phyloP scores from a whole-genome alignment of 2,329 filamentous ascomycete genomes.

The Apiospora marii region DNA sequence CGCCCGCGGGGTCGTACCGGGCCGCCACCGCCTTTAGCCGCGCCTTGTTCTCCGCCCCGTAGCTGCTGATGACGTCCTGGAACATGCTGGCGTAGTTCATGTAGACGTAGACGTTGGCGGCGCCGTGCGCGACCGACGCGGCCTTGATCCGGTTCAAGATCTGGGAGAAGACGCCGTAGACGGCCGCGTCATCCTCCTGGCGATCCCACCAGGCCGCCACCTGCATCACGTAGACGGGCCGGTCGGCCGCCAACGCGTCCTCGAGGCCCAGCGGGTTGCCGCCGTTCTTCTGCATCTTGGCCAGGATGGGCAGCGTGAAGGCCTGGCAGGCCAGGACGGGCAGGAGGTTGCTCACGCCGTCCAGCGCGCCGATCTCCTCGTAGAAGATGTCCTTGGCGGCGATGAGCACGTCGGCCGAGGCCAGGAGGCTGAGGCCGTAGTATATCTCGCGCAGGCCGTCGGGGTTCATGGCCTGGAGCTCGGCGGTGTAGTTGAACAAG shows the following conservation, averaged over 20 bases:
- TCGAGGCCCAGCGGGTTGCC: constrained; percentile 48
- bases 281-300: constrained; percentile 46
- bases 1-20: not conserved
- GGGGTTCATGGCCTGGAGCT: constrained; percentile 53
- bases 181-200: constrained; percentile 31
- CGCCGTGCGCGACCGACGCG: constrained; percentile 28
- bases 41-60: constrained; percentile 9
- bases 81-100: constrained; percentile 23
- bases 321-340: constrained; percentile 42
- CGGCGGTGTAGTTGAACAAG: constrained; percentile 47
- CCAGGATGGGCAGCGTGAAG: constrained; percentile 47
- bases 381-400: constrained; percentile 47
- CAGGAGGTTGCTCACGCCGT: not conserved
- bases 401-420: not conserved
- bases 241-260: constrained; percentile 35
- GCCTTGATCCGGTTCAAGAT: constrained; percentile 33
- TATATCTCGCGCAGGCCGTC: constrained; percentile 42
- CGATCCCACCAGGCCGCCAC: constrained; percentile 35
- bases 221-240: constrained; percentile 34
- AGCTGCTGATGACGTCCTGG: constrained; percentile 17
- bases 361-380: not conserved
- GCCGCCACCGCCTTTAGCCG: not conserved
- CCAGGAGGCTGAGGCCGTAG: constrained; percentile 10
- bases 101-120: constrained; percentile 31
- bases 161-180: constrained; percentile 32